Base-by-base conservation (phyloP, 768 basidiomycete species). In the Naganishia vishniacii region DNA sequence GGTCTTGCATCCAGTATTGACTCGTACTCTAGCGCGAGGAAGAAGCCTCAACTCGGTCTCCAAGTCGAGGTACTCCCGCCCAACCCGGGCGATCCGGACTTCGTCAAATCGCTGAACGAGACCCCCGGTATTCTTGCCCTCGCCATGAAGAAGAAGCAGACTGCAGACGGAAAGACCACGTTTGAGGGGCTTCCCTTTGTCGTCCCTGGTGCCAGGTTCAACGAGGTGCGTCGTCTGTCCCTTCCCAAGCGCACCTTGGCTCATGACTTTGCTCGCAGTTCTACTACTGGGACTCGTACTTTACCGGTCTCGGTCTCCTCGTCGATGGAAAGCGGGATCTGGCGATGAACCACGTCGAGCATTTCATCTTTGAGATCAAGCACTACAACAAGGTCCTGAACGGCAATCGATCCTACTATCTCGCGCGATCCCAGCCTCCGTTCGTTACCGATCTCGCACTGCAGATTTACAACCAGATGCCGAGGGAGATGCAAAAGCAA, bases 371-470 rank as follows among this genome's bases (percentile, higher is more conserved):
- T 75, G 91, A 98, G 81, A 95, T 99, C 81, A 91, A 86, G 80
- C 89, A 95, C 78, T 95, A 95, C 75, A 88, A 89, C 80, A 93
- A 94, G 79, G 58, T 61, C 29, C 23, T 98, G 69, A 99, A 99
- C 76, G 94, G 94, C 67, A 93, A 88, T 78, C 87, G 94, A 71
- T 89, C 88, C 75, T 81, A 79, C 68, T 99, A 99, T 77, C 85
- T 99, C 63, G 89, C 88, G 76, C 88, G 94, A 67, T 88, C 91
- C 13, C 94, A 99, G 75, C 94, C 94, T 31, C 94, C 94, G 1
- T 99, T 99, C 87, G 82, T 98, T 48, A 98, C 94, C 47, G 94
- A 99, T 77, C 91, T 99, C 87, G 91, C 93, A 0, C 82, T 98
- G 41, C 95, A 98, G 76, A 94, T 97, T 75, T 98, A 88, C 81